Evolutionary conservation across 345 rosid genomes (phyloP).

Genomic region (Laguncularia racemosa): DNA sequence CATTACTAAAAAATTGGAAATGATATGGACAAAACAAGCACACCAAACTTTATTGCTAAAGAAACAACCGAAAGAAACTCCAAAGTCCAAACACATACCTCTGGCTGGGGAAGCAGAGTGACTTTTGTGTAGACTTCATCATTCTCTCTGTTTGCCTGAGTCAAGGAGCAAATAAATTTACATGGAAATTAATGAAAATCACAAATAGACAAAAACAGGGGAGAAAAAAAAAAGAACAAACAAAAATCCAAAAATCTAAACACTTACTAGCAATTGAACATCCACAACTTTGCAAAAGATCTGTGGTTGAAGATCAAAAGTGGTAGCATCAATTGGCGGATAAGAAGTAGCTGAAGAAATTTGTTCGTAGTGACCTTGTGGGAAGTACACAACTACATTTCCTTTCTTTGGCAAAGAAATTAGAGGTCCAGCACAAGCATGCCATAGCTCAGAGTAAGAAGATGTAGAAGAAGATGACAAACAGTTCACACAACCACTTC

Average conservation of each 20-base stretch:
- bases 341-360: conserved; percentile 34
- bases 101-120: conserved; percentile 61
- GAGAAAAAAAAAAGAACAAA: neutral
- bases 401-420: conserved; percentile 73
- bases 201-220: neutral
- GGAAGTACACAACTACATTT: conserved; percentile 71
- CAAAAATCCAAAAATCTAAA: neutral
- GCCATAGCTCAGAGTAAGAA: conserved; percentile 79
- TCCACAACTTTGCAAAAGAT: conserved; percentile 64
- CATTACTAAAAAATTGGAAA: no score
- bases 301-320: conserved; percentile 58
- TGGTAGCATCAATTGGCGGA: conserved; percentile 38
- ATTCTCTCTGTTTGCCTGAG: conserved; percentile 82
- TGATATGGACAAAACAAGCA: no score
- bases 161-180: conserved; percentile 2
- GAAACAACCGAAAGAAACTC: no score
- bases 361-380: conserved; percentile 88
- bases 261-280: conserved; percentile 64
- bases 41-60: neutral
- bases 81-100: conserved; percentile 29
- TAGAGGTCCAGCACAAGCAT: conserved; percentile 91
- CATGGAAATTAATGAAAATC: neutral
- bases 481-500: conserved; percentile 28
- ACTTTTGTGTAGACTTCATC: conserved; percentile 83
- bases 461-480: conserved; percentile 57